Percentiles rank a stretch among this genome's conserved stretches.
phyloP scores from a whole-genome alignment of 805 yeast species.

The Candida incommunis region DNA sequence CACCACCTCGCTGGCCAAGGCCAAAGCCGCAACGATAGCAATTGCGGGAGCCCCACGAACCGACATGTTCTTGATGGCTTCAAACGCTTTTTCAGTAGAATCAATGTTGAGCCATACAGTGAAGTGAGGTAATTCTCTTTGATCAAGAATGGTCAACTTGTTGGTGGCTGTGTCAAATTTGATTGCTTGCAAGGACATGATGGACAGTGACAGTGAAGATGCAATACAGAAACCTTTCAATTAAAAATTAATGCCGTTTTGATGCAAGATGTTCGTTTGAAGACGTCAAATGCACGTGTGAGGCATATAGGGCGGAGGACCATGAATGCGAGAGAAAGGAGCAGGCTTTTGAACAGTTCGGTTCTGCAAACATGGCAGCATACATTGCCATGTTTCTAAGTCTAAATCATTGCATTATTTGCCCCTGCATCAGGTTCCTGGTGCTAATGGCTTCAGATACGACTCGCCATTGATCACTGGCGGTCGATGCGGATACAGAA shows the following conservation, averaged over 20 bases:
- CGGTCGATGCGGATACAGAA: no score
- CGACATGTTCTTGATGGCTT: constrained; percentile 79
- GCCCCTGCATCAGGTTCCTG: no score
- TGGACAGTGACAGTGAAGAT: neutral
- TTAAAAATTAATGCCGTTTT: neutral
- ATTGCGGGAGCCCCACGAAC: constrained; percentile 98
- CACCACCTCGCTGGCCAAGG: constrained; percentile 33
- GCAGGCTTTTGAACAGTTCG: no score
- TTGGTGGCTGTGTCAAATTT: constrained; percentile 36
- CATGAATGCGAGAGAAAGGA: neutral
- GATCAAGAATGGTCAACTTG: constrained; percentile 58
- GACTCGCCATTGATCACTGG: no score
- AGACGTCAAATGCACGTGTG: neutral
- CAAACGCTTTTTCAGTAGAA: constrained; percentile 60
- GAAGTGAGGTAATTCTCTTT: constrained; percentile 66
- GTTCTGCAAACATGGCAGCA: no score
- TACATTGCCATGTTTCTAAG: no score
- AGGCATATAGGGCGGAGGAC: neutral
- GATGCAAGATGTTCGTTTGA: neutral
- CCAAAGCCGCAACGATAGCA: constrained; percentile 83
- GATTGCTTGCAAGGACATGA: constrained; percentile 44
- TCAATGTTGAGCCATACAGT: constrained; percentile 51
- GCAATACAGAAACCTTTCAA: neutral
- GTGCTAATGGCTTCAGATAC: no score
- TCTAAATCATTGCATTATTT: no score